phyloP scores from a whole-genome alignment of 2,329 filamentous ascomycete species.

The Pseudogymnoascus sp. region DNA sequence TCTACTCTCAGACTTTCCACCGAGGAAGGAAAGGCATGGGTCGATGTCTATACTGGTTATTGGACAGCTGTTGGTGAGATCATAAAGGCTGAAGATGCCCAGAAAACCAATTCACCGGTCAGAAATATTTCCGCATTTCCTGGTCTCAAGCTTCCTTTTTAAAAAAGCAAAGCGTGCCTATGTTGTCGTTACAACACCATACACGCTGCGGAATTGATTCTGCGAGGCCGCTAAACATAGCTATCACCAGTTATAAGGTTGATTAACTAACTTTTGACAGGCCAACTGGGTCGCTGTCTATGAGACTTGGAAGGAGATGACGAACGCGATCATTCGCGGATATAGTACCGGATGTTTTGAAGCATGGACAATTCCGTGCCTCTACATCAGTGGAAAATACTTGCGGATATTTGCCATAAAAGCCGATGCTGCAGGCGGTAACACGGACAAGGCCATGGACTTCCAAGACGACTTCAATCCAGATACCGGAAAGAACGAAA shows the following conservation, averaged over 20 bases:
- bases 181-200: neutral
- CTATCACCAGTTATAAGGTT: neutral
- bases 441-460: slow-evolving; percentile 36
- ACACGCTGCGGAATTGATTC: neutral
- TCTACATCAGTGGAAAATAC: slow-evolving; percentile 83
- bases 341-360: slow-evolving; percentile 72
- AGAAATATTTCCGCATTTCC: neutral
- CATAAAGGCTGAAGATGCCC: slow-evolving; percentile 54
- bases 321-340: slow-evolving; percentile 68
- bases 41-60: slow-evolving; percentile 74
- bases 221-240: neutral
- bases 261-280: neutral
- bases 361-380: slow-evolving; percentile 85
- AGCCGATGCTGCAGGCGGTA: slow-evolving; percentile 63
- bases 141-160: neutral
- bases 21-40: slow-evolving; percentile 72
- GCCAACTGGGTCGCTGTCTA: slow-evolving; percentile 68
- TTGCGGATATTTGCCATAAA: slow-evolving; percentile 83
- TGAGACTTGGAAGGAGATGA: slow-evolving; percentile 79
- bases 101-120: slow-evolving; percentile 25
- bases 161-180: neutral
- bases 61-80: slow-evolving; percentile 78
- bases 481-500: slow-evolving; percentile 70
- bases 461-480: slow-evolving; percentile 79
- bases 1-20: slow-evolving; percentile 19